These are phyloP conservation scores for Boletus semigastroideus DNA, from an alignment of 1,284 basidiomycete species.

Conservation along the genomic window DNA sequence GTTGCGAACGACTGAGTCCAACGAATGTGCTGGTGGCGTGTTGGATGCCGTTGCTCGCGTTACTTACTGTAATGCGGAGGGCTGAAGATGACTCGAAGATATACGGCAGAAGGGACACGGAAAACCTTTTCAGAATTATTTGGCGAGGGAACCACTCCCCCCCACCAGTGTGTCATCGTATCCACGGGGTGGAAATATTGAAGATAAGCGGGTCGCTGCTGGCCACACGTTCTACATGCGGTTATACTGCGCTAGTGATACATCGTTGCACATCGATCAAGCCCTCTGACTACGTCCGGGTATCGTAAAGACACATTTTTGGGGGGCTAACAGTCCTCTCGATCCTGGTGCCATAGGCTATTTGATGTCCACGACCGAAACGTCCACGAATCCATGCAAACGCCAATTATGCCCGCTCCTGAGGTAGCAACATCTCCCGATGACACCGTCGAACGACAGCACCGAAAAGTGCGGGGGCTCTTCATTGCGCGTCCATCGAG, in stretches of 20 bases:
- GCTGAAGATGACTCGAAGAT: no score
- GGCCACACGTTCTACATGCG: no score
- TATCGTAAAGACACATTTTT: no score
- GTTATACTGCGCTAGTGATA: no score
- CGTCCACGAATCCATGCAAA: not conserved
- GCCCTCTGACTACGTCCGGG: no score
- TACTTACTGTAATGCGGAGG: no score
- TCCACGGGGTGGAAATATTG: no score
- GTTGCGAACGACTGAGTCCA: slow-evolving; percentile 77
- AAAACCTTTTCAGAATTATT: slow-evolving; percentile 3
- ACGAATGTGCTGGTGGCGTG: slow-evolving; percentile 72
- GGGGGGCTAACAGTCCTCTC: no score
- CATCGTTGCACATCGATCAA: no score
- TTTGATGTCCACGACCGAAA: slow-evolving; percentile 2
- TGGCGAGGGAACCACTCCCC: not conserved
- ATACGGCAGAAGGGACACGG: no score
- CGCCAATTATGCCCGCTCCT: not conserved
- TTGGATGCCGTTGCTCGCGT: slow-evolving; percentile 78
- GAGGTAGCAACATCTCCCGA: slow-evolving; percentile 8
- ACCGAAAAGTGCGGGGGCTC: not conserved
- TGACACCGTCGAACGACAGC: slow-evolving; percentile 10
- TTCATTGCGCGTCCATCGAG: not conserved
- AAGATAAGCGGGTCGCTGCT: no score
- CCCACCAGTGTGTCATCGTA: no score
- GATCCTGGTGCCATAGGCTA: not conserved